Evolutionary conservation across 169 alveolate species (phyloP).

Genomic region (Eimeria zaria): DNA sequence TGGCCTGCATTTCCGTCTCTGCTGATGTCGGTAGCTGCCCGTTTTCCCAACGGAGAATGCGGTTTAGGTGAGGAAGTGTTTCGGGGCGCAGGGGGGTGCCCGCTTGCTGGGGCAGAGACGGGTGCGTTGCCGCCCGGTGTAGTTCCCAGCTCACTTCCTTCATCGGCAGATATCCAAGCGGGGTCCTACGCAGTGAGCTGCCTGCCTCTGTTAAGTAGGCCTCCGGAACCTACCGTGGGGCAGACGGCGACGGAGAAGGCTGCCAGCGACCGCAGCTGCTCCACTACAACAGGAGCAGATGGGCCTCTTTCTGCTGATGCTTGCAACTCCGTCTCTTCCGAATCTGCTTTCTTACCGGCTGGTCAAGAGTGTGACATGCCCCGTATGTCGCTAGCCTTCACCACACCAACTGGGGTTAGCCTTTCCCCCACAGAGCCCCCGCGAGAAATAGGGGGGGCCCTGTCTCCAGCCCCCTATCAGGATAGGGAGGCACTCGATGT

Average conservation of each 20-base stretch:
- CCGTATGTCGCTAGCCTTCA: conserved; percentile 55
- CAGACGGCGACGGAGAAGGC: conserved; percentile 56
- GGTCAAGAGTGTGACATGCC: conserved; percentile 15
- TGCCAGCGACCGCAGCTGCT: conserved; percentile 72
- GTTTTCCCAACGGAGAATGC: conserved; percentile 52
- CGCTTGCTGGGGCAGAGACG: conserved; percentile 41
- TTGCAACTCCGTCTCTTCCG: conserved; percentile 14
- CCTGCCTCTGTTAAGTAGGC: conserved; percentile 38
- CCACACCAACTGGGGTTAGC: conserved; percentile 35
- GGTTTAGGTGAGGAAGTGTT: conserved; percentile 59
- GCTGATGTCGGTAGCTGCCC: conserved; percentile 68
- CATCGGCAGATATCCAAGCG: conserved; percentile 13
- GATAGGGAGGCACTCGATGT: conserved; percentile 14
- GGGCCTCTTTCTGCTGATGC: conserved; percentile 69
- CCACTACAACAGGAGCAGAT: conserved; percentile 52
- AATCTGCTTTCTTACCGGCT: conserved; percentile 31
- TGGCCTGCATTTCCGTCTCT: conserved; percentile 32
- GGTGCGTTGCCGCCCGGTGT: conserved; percentile 13
- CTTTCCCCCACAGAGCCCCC: conserved; percentile 17
- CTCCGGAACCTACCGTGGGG: conserved; percentile 32
- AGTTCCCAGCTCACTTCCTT: conserved; percentile 37
- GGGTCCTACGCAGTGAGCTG: conserved; percentile 41
- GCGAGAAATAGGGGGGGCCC: background rate
- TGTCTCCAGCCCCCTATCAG: background rate
- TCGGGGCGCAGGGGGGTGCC: conserved; percentile 47